Evolutionary conservation across 306 rosid genomes (phyloP).

Genomic region (Senna siamea): DNA sequence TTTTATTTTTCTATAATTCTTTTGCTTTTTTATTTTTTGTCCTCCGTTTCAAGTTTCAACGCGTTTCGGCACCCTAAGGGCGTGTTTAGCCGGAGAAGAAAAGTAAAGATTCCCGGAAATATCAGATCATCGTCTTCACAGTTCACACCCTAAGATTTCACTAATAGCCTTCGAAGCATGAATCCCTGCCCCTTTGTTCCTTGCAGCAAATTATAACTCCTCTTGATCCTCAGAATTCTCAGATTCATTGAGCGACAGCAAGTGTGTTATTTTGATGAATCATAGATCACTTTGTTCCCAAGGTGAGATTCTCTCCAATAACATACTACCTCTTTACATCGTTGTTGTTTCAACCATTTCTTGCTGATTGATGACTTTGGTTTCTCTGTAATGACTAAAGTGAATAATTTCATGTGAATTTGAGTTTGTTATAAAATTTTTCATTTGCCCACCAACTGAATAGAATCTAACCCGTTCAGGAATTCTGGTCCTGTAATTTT

Average conservation of each 20-base stretch:
- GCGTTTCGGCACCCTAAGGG: not conserved
- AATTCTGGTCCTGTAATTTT: not conserved
- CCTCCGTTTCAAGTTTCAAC: not conserved
- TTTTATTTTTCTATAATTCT: not conserved
- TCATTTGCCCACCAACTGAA: not conserved
- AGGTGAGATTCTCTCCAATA: constrained; percentile 23
- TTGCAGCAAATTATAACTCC: not conserved
- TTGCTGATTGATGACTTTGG: constrained; percentile 14
- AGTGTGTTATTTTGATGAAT: not conserved
- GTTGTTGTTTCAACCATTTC: not conserved
- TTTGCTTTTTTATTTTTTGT: not conserved
- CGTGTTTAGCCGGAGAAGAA: not conserved
- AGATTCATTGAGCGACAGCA: not conserved
- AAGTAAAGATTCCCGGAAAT: not conserved
- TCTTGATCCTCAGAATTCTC: constrained; percentile 10
- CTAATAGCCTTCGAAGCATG: not conserved
- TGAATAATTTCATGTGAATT: not conserved
- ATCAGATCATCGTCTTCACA: not conserved
- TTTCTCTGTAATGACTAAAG: not conserved
- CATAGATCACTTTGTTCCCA: not conserved
- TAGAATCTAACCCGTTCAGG: not conserved
- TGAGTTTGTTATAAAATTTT: not conserved
- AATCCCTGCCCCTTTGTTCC: constrained; percentile 16
- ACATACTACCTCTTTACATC: not conserved
- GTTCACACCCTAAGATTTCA: not conserved